phyloP scores from a whole-genome alignment of 1,284 basidiomycete species.

The Somion occarium region DNA sequence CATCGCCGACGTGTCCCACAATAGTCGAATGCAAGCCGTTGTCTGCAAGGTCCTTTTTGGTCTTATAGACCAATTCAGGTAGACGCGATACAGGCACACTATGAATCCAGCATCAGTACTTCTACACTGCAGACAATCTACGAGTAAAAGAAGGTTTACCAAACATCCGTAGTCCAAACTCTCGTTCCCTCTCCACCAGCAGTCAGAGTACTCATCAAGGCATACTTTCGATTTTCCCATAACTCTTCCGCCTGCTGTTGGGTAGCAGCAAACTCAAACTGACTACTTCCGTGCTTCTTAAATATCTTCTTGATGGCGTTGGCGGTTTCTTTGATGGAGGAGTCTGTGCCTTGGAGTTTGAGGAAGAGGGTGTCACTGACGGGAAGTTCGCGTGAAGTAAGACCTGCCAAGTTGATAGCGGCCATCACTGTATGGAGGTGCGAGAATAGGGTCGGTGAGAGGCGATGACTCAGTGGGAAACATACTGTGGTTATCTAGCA shows the following conservation, averaged over 20 bases:
- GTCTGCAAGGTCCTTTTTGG: constrained; percentile 69
- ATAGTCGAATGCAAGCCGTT: constrained; percentile 66
- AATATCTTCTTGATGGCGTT: constrained; percentile 57
- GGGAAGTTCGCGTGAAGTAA: constrained; percentile 57
- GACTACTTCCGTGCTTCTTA: constrained; percentile 60
- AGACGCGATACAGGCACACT: constrained; percentile 79
- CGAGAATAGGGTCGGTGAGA: not conserved
- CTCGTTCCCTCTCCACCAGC: constrained; percentile 53
- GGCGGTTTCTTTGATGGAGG: constrained; percentile 60
- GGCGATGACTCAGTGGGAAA: constrained; percentile 3
- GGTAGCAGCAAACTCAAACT: constrained; percentile 74
- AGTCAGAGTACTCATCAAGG: constrained; percentile 70
- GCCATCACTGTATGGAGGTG: constrained; percentile 54
- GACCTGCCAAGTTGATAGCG: constrained; percentile 67
- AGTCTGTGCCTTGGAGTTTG: constrained; percentile 78
- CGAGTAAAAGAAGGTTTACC: constrained; percentile 38
- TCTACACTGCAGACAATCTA: constrained; percentile 21
- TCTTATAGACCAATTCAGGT: constrained; percentile 66
- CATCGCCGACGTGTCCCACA: constrained; percentile 86
- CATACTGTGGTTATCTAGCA: constrained; percentile 69
- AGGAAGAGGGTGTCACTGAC: constrained; percentile 83
- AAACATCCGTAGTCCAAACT: constrained; percentile 88
- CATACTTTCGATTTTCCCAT: constrained; percentile 88
- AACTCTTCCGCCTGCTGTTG: constrained; percentile 76
- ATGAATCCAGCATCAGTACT: constrained; percentile 30